Evolutionary conservation across 495 filamentous ascomycete species (phyloP).

Genomic region (Daldinia bambusicola): DNA sequence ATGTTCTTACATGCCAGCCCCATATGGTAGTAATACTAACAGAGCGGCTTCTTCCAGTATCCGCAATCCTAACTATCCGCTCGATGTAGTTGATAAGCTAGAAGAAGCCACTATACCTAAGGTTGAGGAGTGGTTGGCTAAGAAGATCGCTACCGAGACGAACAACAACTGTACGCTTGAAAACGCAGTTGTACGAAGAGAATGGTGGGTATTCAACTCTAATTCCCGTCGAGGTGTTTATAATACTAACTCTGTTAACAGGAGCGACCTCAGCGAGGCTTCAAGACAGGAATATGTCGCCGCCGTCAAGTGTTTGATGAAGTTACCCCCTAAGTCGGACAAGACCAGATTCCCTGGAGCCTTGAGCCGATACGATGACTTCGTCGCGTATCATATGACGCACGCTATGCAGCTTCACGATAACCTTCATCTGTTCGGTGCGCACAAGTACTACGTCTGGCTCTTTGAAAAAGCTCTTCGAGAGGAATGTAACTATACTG

Average conservation of each 20-base stretch:
- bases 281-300: slow-evolving; percentile 58
- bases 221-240: background rate
- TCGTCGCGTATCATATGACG: slow-evolving; percentile 61
- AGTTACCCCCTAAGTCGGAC: slow-evolving; percentile 54
- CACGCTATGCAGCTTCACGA: slow-evolving; percentile 60
- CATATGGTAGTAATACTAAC: slow-evolving; percentile 16
- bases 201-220: slow-evolving; percentile 55
- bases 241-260: slow-evolving; percentile 36
- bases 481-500: slow-evolving; percentile 74
- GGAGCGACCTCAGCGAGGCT: slow-evolving; percentile 52
- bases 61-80: slow-evolving; percentile 52
- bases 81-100: slow-evolving; percentile 55
- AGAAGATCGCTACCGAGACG: slow-evolving; percentile 50
- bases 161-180: slow-evolving; percentile 61
- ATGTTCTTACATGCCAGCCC: background rate
- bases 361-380: slow-evolving; percentile 63
- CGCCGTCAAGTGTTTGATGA: slow-evolving; percentile 60
- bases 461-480: slow-evolving; percentile 73
- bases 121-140: slow-evolving; percentile 50
- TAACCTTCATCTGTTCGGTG: slow-evolving; percentile 69
- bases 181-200: slow-evolving; percentile 59
- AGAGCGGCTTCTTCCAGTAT: slow-evolving; percentile 10
- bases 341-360: slow-evolving; percentile 60
- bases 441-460: slow-evolving; percentile 74
- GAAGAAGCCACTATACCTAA: slow-evolving; percentile 52